Percentiles rank a stretch among this genome's conserved stretches.
Evolutionary conservation across 352 stramenopile genomes (phyloP).

Genomic region (Nothophytophthora sp.): DNA sequence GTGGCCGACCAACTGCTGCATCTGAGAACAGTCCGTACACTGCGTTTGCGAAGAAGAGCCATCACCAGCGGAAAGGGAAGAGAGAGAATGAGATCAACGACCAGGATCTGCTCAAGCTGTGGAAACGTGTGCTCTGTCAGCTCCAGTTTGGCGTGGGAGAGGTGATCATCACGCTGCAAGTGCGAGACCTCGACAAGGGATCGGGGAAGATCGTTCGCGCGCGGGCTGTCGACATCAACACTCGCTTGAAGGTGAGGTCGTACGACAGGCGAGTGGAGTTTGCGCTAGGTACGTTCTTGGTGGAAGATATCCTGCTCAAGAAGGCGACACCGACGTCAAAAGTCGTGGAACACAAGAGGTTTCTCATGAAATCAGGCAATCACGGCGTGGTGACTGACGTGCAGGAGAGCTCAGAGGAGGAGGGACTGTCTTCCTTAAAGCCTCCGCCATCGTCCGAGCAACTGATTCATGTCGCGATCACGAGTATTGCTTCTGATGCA

Average conservation of each 20-base stretch:
- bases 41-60: constrained; percentile 34
- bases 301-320: constrained; percentile 69
- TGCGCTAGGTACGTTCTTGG: constrained; percentile 64
- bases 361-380: constrained; percentile 67
- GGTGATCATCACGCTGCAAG: constrained; percentile 52
- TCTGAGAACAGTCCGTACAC: constrained; percentile 38
- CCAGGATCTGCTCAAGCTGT: constrained; percentile 77
- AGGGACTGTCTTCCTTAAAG: constrained; percentile 1
- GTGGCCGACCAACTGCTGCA: constrained; percentile 10
- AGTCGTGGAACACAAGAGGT: constrained; percentile 42
- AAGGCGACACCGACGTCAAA: constrained; percentile 18
- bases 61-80: constrained; percentile 38
- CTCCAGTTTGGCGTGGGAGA: constrained; percentile 60
- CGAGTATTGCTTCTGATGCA: constrained; percentile 64
- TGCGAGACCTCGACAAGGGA: constrained; percentile 40
- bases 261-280: constrained; percentile 78
- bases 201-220: constrained; percentile 58
- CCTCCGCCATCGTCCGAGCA: constrained; percentile 36
- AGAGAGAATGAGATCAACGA: constrained; percentile 62
- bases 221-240: constrained; percentile 60
- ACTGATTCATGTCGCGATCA: constrained; percentile 73
- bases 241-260: constrained; percentile 56
- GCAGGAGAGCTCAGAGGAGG: constrained; percentile 14
- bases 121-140: constrained; percentile 67
- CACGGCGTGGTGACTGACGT: constrained; percentile 26